These are phyloP conservation scores for Galerina sulciceps DNA, from an alignment of 768 basidiomycete species.

Conservation along the genomic window DNA sequence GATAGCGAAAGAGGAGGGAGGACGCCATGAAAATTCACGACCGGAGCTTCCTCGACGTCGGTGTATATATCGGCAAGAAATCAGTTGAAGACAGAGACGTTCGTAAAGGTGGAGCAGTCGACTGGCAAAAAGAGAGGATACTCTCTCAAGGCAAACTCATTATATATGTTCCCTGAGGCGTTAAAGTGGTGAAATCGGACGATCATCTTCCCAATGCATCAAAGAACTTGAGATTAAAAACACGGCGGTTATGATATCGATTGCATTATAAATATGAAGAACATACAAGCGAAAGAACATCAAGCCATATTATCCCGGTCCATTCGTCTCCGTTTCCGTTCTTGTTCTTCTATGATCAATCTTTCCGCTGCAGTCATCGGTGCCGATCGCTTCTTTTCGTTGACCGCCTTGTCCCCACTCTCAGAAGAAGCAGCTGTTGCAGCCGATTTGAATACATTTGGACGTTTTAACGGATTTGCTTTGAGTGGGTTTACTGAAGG, in stretches of 20 bases:
- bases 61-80: too few species aligned
- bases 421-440: conserved; percentile 34
- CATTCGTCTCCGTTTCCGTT: conserved; percentile 82
- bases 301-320: conserved; percentile 48
- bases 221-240: conserved; percentile 15
- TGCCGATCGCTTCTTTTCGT: conserved; percentile 65
- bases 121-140: conserved; percentile 28
- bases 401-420: conserved; percentile 38
- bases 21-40: conserved; percentile 31
- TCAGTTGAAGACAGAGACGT: conserved; percentile 36
- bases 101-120: conserved; percentile 37
- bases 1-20: conserved; percentile 29
- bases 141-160: conserved; percentile 6
- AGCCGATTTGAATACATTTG: conserved; percentile 73
- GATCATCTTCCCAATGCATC: conserved; percentile 15
- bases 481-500: conserved; percentile 63
- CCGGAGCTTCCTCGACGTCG: conserved; percentile 36
- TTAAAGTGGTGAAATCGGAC: conserved; percentile 12
- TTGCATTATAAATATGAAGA: conserved; percentile 24
- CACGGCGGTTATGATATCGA: conserved; percentile 17
- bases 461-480: conserved; percentile 70
- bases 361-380: conserved; percentile 84
- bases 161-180: conserved; percentile 11
- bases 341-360: conserved; percentile 89
- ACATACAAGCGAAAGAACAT: conserved; percentile 20